Conservation (phyloP, 73 alveolate species). For the Tetrahymena elliotti region DNA sequence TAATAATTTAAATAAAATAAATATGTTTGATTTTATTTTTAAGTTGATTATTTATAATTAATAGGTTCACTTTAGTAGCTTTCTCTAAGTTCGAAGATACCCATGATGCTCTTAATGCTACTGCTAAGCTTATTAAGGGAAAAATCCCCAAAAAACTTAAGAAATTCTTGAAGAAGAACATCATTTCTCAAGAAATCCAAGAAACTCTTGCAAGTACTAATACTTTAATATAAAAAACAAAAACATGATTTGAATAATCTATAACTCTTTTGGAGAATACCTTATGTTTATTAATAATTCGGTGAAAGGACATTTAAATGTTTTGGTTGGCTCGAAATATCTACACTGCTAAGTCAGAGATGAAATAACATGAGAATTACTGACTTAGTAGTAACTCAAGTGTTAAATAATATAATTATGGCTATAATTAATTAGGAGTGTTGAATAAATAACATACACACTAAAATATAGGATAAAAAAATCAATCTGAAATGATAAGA, state of each 20-base stretch:
- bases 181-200: constrained; percentile 78
- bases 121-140: constrained; percentile 74
- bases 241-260: neutral
- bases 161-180: constrained; percentile 85
- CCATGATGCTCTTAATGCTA: constrained; percentile 29
- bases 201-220: constrained; percentile 62
- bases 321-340: neutral
- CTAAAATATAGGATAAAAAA: neutral
- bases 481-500: neutral
- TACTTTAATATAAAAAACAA: neutral
- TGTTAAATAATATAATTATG: neutral
- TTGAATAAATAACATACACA: neutral
- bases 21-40: neutral
- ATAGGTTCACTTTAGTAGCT: constrained; percentile 29
- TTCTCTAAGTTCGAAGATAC: constrained; percentile 38
- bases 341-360: neutral
- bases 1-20: neutral
- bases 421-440: neutral
- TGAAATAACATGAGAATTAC: neutral
- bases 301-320: neutral
- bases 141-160: constrained; percentile 85
- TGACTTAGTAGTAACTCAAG: neutral
- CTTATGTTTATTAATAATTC: neutral
- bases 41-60: neutral
- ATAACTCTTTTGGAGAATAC: neutral